Base-by-base conservation (phyloP, 495 filamentous ascomycete genomes). In the Lophiotrema nucula region DNA sequence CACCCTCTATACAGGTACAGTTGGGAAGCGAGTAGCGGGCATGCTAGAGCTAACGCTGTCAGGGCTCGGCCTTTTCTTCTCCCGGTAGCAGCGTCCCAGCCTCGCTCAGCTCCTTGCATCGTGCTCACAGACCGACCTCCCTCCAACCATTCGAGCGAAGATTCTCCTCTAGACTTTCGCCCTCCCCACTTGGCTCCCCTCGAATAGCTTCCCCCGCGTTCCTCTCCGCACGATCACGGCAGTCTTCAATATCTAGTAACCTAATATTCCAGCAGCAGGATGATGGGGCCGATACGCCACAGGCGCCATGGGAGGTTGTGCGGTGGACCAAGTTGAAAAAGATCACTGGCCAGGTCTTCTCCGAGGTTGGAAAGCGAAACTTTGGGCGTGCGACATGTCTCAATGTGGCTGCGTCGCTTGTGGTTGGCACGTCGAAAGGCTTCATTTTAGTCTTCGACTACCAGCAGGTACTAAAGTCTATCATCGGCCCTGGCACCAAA, bases 401-500 rank as follows among this genome's bases (percentile, higher is more conserved):
- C 58, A 82, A 82, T n/a, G 84, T 97, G 24, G 90, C 92, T 66
- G 89, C 91, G 4, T 85, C 85, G 2, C 96, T 99, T 63, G 90
- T 88, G 2, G 73, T 99, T 43, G 93, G 93, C 18, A 97, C 93
- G 8, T 87, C 89, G 8, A 97, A 95, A 72, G 93, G 93, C 18
- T 88, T 95, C 67, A 87, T 97, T 38, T 74, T 99, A 68, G 82
- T 96, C 41, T 97, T 97, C 75, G 95, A 99, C 73, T 97, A 96
- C 71, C 88, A 92, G 69, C 93, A 99, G 71, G 95, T 84, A 62
- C 74, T 97, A 53, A 95, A 95, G 74, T 83, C 86, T 61, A 92
- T 97, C 48, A 88, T 99, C 65, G 93, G 93, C 13, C 85, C 84
- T n/a, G 90, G 92, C 35, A 97, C 92, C 19, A 95, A 92, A 81